These are phyloP conservation scores for Larix kaempferi DNA, from an alignment of 75 land plant species.

Conservation along the genomic window DNA sequence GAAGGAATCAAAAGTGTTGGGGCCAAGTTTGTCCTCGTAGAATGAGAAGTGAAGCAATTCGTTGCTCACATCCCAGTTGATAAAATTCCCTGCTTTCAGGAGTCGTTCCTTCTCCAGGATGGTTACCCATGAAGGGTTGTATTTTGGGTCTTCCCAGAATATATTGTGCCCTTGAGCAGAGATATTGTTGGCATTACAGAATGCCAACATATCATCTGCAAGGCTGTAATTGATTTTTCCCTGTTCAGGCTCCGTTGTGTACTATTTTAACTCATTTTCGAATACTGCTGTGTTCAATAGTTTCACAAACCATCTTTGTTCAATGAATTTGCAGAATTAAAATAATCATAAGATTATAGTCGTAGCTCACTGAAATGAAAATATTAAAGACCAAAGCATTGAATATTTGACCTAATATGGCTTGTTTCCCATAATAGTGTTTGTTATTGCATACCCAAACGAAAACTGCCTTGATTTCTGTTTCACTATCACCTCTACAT, in stretches of 20 bases:
- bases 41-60: slow-evolving; percentile 64
- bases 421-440: slow-evolving; percentile 31
- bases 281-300: slow-evolving; percentile 52
- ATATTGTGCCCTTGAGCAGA: slow-evolving; percentile 58
- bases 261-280: slow-evolving; percentile 82
- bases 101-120: slow-evolving; percentile 24
- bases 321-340: not conserved
- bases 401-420: slow-evolving; percentile 32
- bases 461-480: slow-evolving; percentile 34
- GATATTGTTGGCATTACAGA: slow-evolving; percentile 30
- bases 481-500: slow-evolving; percentile 20
- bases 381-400: too few species aligned
- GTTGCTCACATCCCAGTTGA: slow-evolving; percentile 71
- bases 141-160: slow-evolving; percentile 62
- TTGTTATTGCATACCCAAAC: slow-evolving; percentile 56
- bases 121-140: slow-evolving; percentile 45
- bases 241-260: slow-evolving; percentile 41
- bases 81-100: slow-evolving; percentile 42
- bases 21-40: slow-evolving; percentile 47
- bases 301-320: slow-evolving; percentile 52
- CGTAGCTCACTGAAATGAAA: too few species aligned
- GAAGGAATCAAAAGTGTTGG: slow-evolving; percentile 18
- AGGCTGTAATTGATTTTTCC: slow-evolving; percentile 51
- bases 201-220: slow-evolving; percentile 55
- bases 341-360: too few species aligned